Base-by-base conservation (phyloP, 306 rosid species). In the Lathyrus tuberosus region DNA sequence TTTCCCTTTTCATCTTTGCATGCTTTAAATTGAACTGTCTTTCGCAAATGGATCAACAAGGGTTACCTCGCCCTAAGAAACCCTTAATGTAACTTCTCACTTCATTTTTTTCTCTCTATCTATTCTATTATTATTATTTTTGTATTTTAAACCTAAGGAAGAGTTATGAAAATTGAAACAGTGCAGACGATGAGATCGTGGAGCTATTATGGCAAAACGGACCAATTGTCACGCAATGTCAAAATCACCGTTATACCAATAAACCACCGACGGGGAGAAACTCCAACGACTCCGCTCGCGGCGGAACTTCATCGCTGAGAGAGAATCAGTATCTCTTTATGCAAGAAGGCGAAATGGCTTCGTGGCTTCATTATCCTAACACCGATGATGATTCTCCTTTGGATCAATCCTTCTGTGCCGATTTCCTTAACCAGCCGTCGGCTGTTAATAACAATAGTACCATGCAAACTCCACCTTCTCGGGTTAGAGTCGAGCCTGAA, bases 131-230 rank as follows among this genome's bases (percentile, higher is more conserved):
- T 5, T 47, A 46, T 44, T 54, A 5, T 48, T 30, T 51, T 9
- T 51, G 0, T 18, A 0, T 1, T 54, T 57, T 57, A 28, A 28
- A 13, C 6, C 14, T 57, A 7, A 57, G 11, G 3, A 35, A 35
- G 11, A 57, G 2, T 74, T 28, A 33, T 65, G 24, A 16, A 31
- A 49, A 62, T 22, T 75, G 24, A 62, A 79, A 61, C 87, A 93
- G 94, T 83, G 86, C 81, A 13, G 91, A 88, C 2, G 86, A 85
- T 0, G 91, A 86, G 12, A 71, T 85, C 46, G 74, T 93, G 87
- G 96, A 93, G 84, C 84, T 93, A 31, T 58, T 93, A 3, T 90
- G 96, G 96, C 85, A 90, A 31, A 82, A 90, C 80, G 96, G 98
- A 2, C 90, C 82, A 49, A 84, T 86, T 6, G 87, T 90, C 10